Evolutionary conservation across 768 basidiomycete species (phyloP), one percentile per base, ranked within the genome.

Genomic region (Psilocybe cyanescens): DNA sequence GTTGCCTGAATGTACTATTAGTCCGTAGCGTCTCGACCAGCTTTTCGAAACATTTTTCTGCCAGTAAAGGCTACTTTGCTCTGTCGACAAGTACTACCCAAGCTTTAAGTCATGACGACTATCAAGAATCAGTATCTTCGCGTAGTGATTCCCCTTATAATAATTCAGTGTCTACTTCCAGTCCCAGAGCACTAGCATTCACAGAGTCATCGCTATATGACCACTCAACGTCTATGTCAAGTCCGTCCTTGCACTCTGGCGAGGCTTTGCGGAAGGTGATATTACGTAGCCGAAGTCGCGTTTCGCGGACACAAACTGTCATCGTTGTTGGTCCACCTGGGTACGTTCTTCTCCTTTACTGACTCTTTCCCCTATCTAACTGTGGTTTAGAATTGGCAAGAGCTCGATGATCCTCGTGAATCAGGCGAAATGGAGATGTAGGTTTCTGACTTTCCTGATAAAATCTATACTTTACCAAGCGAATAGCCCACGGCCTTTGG

Each of bases 401-500:
- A 90, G 87, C 63, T 88, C 88, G 0, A 81, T 91, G 58, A 79
- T 91, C 57, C 75, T 90, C 28, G 85, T 81, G 4, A 84, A 90
- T 63, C 89, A 91, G 71, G 87, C 88, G 4, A 86, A 85, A 69
- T 91, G 89, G 89, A 73, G 89, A 74, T 80, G 87, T 86, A 66
- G 69, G 79, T 63, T 58, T 48, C 14, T 46, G 4, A 50, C 7
- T 49, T 8, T 51, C 2, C 30, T 31, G 12, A 33, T 6, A 52
- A 24, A 39, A 44, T 50, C 17, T 64, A 53, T 37, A 62, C 11
- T 6, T 29, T 62, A 33, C 47, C 30, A 12, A 19, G 24, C 28
- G 14, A 3, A 4, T 52, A 86, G 84, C 82, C 19, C 88, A 89
- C 64, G 89, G 89, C 3, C 78, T 90, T 4, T 91, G 89, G 89